Conservation (phyloP, 768 basidiomycete species). For the Boletales sp. region DNA sequence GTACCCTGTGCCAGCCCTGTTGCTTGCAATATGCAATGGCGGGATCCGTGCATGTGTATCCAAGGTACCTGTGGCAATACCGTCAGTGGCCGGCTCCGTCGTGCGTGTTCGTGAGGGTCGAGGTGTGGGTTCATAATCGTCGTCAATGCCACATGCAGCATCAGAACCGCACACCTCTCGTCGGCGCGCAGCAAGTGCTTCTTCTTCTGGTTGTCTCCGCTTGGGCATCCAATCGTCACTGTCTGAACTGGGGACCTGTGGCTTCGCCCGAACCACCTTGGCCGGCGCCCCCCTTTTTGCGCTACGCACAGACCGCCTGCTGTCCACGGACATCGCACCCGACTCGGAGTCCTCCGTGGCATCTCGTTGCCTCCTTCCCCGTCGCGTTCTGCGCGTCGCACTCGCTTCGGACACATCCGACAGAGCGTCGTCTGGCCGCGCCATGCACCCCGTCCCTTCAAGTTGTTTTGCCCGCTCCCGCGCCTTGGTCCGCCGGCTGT, state of each 20-base stretch:
- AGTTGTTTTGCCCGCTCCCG: conserved; percentile 17
- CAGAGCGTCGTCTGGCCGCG: not conserved
- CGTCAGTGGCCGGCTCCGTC: not conserved
- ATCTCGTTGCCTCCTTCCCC: not conserved
- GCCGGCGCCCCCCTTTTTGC: not conserved
- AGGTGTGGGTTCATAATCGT: conserved; percentile 12
- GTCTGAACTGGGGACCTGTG: not conserved
- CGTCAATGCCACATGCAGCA: too few relatives aligned
- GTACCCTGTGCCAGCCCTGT: conserved; percentile 12
- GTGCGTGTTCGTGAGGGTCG: conserved; percentile 13
- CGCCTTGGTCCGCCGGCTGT: conserved; percentile 19
- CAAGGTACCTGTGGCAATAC: not conserved
- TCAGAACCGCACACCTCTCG: not conserved
- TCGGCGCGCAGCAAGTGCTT: not conserved
- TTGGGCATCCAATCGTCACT: conserved; percentile 3
- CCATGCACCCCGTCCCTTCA: conserved; percentile 2
- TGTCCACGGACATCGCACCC: conserved; percentile 30
- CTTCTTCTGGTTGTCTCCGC: not conserved
- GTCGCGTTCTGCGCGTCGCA: conserved; percentile 2
- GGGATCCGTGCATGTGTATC: not conserved
- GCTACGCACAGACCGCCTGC: conserved; percentile 7
- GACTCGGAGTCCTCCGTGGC: conserved; percentile 16
- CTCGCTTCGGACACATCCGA: conserved; percentile 10
- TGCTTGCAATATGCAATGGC: conserved; percentile 21
- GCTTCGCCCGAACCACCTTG: not conserved